Conservation (phyloP, 495 filamentous ascomycete genomes). For the Penicillium subrubescens region DNA sequence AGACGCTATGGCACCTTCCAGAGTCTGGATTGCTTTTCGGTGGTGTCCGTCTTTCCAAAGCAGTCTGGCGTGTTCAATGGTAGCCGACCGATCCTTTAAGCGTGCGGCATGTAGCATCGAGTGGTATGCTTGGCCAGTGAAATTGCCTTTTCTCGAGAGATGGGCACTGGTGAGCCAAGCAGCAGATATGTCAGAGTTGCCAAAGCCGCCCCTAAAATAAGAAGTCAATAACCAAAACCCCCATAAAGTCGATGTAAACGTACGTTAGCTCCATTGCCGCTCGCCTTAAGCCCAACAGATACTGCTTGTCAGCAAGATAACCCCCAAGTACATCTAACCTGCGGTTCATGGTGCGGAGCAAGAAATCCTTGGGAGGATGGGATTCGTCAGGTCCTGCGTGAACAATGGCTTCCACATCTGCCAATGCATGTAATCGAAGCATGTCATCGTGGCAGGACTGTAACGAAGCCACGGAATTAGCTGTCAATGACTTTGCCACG, state of each 20-base stretch:
- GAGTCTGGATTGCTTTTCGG: constrained; percentile 87
- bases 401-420: constrained; percentile 82
- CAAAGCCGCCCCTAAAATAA: constrained; percentile 43
- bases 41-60: constrained; percentile 96
- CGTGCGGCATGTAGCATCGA: constrained; percentile 86
- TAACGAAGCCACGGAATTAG: constrained; percentile 73
- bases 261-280: constrained; percentile 76
- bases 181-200: constrained; percentile 71
- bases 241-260: constrained; percentile 8
- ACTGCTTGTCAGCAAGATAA: constrained; percentile 89
- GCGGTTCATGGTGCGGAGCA: constrained; percentile 65
- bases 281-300: constrained; percentile 82
- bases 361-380: constrained; percentile 30
- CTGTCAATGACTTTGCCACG: constrained; percentile 71
- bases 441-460: constrained; percentile 78
- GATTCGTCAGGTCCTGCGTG: constrained; percentile 42
- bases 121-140: constrained; percentile 84
- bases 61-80: constrained; percentile 87
- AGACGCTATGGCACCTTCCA: constrained; percentile 79
- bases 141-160: constrained; percentile 81
- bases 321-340: constrained; percentile 84
- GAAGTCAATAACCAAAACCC: constrained; percentile 15
- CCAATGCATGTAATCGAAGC: constrained; percentile 81
- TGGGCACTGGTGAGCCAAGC: constrained; percentile 86
- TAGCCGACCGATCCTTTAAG: constrained; percentile 80